phyloP scores from a whole-genome alignment of 208 protist species.

The Acanthamoeba culbertsoni region DNA sequence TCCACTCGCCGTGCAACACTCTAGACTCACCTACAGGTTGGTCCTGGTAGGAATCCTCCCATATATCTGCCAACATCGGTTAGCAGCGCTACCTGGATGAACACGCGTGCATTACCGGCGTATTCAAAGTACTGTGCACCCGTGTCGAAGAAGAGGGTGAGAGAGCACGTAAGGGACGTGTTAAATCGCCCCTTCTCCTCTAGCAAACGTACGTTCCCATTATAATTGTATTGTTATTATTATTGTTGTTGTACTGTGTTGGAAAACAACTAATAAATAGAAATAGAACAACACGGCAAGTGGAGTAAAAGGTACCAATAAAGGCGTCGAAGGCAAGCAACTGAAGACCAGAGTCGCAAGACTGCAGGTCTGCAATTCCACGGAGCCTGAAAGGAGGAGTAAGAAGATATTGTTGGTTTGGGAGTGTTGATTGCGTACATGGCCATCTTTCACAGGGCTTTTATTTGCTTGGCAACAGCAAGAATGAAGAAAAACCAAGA shows the following conservation, averaged over 20 bases:
- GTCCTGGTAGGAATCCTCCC: constrained; percentile 15
- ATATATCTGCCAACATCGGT: neutral
- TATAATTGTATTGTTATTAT: no score
- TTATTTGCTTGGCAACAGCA: no score
- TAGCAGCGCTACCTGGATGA: neutral
- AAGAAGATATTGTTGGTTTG: no score
- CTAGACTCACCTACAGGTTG: neutral
- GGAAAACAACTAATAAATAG: neutral
- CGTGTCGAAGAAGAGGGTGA: neutral
- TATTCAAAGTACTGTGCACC: constrained; percentile 36
- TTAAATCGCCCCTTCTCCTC: constrained; percentile 38
- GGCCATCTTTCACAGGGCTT: no score
- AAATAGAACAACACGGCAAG: neutral
- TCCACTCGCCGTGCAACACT: neutral
- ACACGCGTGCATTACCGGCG: neutral
- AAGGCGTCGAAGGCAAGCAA: neutral
- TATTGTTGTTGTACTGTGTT: no score
- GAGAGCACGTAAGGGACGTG: constrained; percentile 1
- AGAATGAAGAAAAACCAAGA: no score
- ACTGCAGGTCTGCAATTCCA: neutral
- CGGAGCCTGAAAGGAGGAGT: no score
- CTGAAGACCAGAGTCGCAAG: neutral
- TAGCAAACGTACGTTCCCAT: no score
- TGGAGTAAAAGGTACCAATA: neutral
- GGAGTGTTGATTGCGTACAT: no score